Base-by-base conservation (phyloP, 2,329 filamentous ascomycete genomes). In the Botrytis hyacinthi region DNA sequence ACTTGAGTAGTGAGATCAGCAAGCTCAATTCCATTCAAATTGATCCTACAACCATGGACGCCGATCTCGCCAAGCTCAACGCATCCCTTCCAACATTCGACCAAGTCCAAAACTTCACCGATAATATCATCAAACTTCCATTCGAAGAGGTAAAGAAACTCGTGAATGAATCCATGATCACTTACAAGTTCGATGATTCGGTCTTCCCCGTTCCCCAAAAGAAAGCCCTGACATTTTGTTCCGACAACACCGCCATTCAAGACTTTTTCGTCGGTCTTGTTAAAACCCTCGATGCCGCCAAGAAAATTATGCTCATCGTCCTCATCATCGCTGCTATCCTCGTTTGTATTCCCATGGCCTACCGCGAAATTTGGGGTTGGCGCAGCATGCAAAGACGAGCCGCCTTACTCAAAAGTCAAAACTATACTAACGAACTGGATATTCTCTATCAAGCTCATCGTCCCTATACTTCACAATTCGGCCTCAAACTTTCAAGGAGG, bases 401-500 rank as follows among this genome's bases (percentile, higher is more conserved):
- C 35, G 84, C 86, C 72, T 85, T 94, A 46, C 87, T 97, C 77
- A 84, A 86, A 63, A 85, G 87, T 77, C 85, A 91, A 72, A 87
- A 89, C 44, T 90, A 90, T 80, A 57, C 66, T 3, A 94, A 98
- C 79, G 88, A 92, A 0, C 90, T 97, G 87, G 95, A 98, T 80
- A 90, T 95, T 51, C 89, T 97, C 60, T 97, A 98, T 83, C 92
- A 98, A 77, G 90, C 92, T 46, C 95, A 93, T 48, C 89, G 94
- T 35, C 94, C 95, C 1, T 89, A 91, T 78, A 93, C 94, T 1
- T 89, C 93, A 1, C 86, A 87, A 2, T 84, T 87, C 42, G 95
- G 95, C 59, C 87, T 97, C 81, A 91, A 88, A 82, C 78, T 93
- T 32, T 89, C 92, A 10, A 87, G 87, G 70, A 87, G 85, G 73